phyloP scores from a whole-genome alignment of 208 protist genomes.

The Crithidia brevicula region DNA sequence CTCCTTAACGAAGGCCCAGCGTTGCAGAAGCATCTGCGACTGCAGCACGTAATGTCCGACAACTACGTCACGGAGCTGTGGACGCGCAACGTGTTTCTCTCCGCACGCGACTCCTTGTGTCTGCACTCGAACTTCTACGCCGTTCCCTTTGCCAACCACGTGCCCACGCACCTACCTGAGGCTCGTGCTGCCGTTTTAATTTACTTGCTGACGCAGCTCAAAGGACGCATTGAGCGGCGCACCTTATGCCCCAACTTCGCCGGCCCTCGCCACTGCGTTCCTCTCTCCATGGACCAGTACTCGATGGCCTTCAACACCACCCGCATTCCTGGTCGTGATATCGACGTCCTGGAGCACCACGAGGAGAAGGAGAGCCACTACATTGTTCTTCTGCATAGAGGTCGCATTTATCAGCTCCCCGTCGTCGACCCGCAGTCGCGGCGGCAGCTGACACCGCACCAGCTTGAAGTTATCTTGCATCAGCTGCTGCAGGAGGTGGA shows the following conservation, averaged over 20 bases:
- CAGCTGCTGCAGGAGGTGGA: constrained; percentile 51
- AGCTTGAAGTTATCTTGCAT: constrained; percentile 57
- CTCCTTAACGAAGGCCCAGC: constrained; percentile 66
- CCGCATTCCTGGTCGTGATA: constrained; percentile 83
- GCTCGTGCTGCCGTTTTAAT: constrained; percentile 71
- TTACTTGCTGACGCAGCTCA: constrained; percentile 67
- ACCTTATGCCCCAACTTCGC: constrained; percentile 63
- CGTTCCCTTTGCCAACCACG: constrained; percentile 58
- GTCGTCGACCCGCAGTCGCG: constrained; percentile 55
- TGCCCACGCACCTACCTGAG: constrained; percentile 52
- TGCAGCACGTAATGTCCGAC: constrained; percentile 64
- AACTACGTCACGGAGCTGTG: constrained; percentile 93
- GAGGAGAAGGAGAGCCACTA: constrained; percentile 55
- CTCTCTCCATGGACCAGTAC: constrained; percentile 90
- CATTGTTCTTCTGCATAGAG: constrained; percentile 77
- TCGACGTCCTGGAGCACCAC: constrained; percentile 66
- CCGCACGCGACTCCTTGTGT: constrained; percentile 69
- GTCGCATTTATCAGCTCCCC: constrained; percentile 65
- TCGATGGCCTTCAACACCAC: constrained; percentile 79
- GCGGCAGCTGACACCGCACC: constrained; percentile 56
- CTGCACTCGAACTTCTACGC: constrained; percentile 93
- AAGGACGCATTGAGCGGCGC: constrained; percentile 61
- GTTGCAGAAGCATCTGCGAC: constrained; percentile 73
- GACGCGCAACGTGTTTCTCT: constrained; percentile 89
- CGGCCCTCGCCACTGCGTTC: constrained; percentile 54